These are phyloP conservation scores for Schizopora paradoxa DNA, from an alignment of 1,284 basidiomycete species.

Conservation along the genomic window DNA sequence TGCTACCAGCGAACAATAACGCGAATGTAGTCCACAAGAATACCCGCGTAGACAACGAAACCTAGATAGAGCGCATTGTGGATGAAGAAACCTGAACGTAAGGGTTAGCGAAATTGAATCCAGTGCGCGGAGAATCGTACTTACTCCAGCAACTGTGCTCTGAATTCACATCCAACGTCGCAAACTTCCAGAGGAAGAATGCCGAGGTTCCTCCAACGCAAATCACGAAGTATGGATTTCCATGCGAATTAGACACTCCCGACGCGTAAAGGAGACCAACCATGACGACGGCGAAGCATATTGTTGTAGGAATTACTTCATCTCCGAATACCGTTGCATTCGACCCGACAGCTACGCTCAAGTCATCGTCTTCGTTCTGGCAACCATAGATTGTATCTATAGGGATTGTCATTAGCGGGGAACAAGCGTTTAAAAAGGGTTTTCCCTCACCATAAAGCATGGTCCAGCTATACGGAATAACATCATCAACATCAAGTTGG, in stretches of 20 bases:
- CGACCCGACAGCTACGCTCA: conserved; percentile 40
- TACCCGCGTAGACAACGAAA: conserved; percentile 16
- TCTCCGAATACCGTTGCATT: conserved; percentile 40
- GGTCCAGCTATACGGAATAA: conserved; percentile 9
- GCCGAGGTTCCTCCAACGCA: conserved; percentile 31
- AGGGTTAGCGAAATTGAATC: neutral
- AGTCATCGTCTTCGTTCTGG: conserved; percentile 42
- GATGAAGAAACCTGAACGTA: conserved; percentile 8
- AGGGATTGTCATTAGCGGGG: too few species aligned
- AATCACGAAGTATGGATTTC: conserved; percentile 32
- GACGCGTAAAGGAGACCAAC: conserved; percentile 30
- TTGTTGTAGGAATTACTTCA: conserved; percentile 31
- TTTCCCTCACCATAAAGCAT: conserved; percentile 11
- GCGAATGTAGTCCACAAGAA: conserved; percentile 21
- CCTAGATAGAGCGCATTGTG: conserved; percentile 18
- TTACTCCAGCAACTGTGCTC: conserved; percentile 28
- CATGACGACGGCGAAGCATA: conserved; percentile 32
- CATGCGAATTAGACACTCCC: conserved; percentile 27
- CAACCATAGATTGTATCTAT: conserved; percentile 45
- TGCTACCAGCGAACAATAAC: too few species aligned
- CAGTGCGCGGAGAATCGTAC: neutral
- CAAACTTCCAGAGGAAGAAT: conserved; percentile 38
- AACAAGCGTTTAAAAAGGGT: neutral
- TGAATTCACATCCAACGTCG: conserved; percentile 29
- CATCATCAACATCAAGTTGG: too few species aligned